Conservation (phyloP, 495 filamentous ascomycete species). For the Neurospora africana region DNA sequence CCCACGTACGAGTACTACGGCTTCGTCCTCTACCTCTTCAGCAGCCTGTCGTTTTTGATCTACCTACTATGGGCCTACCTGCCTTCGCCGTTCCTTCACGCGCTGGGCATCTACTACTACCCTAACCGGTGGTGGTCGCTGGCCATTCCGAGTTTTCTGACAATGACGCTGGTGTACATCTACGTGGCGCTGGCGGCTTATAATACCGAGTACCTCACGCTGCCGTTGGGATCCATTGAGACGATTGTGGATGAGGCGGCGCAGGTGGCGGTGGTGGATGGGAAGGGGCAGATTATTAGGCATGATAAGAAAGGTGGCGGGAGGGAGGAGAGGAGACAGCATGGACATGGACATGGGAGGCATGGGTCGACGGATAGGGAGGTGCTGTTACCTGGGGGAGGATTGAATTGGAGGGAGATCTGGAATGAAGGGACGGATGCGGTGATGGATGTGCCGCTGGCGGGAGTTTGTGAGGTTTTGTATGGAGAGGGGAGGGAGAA, state of each 20-base stretch:
- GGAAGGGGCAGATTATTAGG: slow-evolving; percentile 45
- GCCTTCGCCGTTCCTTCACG: slow-evolving; percentile 82
- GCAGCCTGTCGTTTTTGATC: slow-evolving; percentile 67
- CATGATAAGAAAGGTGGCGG: slow-evolving; percentile 26
- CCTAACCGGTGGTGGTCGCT: slow-evolving; percentile 96
- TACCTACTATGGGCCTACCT: slow-evolving; percentile 94
- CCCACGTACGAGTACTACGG: slow-evolving; percentile 99
- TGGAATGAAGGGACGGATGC: slow-evolving; percentile 95
- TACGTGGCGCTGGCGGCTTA: slow-evolving; percentile 88
- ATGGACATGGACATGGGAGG: slow-evolving; percentile 14
- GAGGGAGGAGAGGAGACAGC: slow-evolving; percentile 35
- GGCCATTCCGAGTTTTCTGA: slow-evolving; percentile 79
- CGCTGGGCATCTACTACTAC: slow-evolving; percentile 91
- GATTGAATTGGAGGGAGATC: slow-evolving; percentile 61
- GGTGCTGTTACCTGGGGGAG: slow-evolving; percentile 15
- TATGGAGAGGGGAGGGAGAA: slow-evolving; percentile 49
- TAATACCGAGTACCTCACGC: slow-evolving; percentile 79
- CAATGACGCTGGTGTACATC: slow-evolving; percentile 82
- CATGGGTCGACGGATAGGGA: slow-evolving; percentile 13
- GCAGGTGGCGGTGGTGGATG: slow-evolving; percentile 72
- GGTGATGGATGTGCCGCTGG: slow-evolving; percentile 93
- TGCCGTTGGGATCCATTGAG: slow-evolving; percentile 70
- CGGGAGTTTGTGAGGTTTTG: slow-evolving; percentile 90
- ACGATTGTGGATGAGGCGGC: slow-evolving; percentile 88
- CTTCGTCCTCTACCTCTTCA: slow-evolving; percentile 88